Base-by-base conservation (phyloP, 148 eudicot genomes). In the Talinum fruticosum region DNA sequence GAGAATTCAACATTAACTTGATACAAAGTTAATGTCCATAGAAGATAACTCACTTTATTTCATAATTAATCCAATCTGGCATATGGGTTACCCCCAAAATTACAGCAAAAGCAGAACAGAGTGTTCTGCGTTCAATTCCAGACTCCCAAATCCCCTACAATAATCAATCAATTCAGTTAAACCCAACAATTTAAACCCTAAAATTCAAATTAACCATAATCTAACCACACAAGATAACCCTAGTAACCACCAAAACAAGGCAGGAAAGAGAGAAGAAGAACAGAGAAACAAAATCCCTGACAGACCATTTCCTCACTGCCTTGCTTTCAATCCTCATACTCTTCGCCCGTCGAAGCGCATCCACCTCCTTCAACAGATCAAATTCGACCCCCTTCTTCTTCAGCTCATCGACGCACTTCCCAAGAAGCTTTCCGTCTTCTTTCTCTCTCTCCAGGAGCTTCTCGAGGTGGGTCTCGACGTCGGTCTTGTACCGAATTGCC, bases 351-450 rank as follows among this genome's bases (percentile, higher is more conserved):
- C 97, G 64, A 7, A 90, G 85, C 1, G 95, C 93, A 72, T 91
- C 93, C 0, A 93, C 95, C 49, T 90, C 97, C 80, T 89, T 93
- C 79, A 93, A 66, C 86, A 93, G 45, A 84, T 93, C 97, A 70
- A 93, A 93, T 13, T 90, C 93, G n/a, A 84, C 34, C 14, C 97
- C 97, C 24, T 93, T 92, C 66, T 80, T 90, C 90, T 87, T 93
- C 81, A 93, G 57, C 44, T 93, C 96, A 41, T 93, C 95, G 4
- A 87, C 92, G 76, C 98, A 93, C 72, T 91, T 93, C 3, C 79
- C 90, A 57, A 93, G 69, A 47, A 93, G 78, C 71, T 80, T 85
- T 79, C 85, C 84, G 33, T 93, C 97, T 76, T 93, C 97, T 45
- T 86, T 91, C 80, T 89, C 96, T 36, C 97, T 84, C 45, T 87